Evolutionary conservation across 106 monocot species (phyloP).

Genomic region (Allium cepa): DNA sequence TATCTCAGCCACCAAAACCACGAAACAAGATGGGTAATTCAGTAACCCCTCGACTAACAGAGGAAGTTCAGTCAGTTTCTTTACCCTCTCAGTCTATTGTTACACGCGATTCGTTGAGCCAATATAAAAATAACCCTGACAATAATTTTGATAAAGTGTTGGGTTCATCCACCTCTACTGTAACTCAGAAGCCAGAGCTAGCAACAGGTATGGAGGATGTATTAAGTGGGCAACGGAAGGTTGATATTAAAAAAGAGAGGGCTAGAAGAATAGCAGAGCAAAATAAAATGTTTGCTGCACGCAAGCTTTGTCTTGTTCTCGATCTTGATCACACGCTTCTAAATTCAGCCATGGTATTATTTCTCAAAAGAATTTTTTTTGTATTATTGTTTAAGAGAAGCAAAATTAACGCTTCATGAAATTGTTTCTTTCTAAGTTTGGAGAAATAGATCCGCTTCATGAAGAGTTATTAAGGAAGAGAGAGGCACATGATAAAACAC

Average conservation of each 20-base stretch:
- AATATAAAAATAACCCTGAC: slow-evolving; percentile 25
- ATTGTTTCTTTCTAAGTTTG: slow-evolving; percentile 41
- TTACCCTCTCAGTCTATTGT: slow-evolving; percentile 15
- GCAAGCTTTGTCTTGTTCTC: slow-evolving; percentile 81
- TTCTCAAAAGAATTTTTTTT: slow-evolving; percentile 6
- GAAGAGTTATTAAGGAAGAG: slow-evolving; percentile 82
- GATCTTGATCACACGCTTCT: slow-evolving; percentile 99
- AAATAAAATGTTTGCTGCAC: slow-evolving; percentile 77
- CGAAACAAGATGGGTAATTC: slow-evolving; percentile 20
- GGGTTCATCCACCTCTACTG: slow-evolving; percentile 12
- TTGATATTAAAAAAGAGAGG: slow-evolving; percentile 85
- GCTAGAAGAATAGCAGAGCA: slow-evolving; percentile 92
- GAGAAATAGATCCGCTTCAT: slow-evolving; percentile 73
- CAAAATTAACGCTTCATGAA: neutral
- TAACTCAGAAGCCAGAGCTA: slow-evolving; percentile 20
- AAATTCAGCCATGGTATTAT: slow-evolving; percentile 92
- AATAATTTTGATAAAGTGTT: slow-evolving; percentile 17
- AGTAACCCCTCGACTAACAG: slow-evolving; percentile 22
- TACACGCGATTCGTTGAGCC: slow-evolving; percentile 10
- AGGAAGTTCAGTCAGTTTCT: slow-evolving; percentile 22
- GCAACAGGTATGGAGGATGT: slow-evolving; percentile 86
- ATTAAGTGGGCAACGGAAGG: slow-evolving; percentile 75
- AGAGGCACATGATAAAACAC: slow-evolving; percentile 73
- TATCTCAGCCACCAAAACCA: neutral
- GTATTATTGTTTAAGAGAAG: no score